phyloP scores from a whole-genome alignment of 1,139 yeast genomes.

The Candida smagusa region DNA sequence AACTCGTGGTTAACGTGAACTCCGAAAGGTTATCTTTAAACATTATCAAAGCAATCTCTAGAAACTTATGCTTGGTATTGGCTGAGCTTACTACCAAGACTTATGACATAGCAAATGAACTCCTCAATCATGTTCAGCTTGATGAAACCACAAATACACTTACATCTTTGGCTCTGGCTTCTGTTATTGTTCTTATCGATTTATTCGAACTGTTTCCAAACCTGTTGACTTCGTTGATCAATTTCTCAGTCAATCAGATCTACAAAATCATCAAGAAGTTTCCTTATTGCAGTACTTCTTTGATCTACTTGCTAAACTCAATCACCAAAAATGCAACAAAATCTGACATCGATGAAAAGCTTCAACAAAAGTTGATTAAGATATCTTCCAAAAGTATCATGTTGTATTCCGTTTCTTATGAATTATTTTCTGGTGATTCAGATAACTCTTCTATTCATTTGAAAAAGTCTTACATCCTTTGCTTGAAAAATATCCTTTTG shows the following conservation, averaged over 20 bases:
- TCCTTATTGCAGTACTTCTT: conserved; percentile 25
- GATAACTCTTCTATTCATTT: conserved; percentile 21
- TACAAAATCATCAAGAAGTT: conserved; percentile 40
- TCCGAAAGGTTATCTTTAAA: conserved; percentile 19
- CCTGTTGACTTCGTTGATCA: conserved; percentile 35
- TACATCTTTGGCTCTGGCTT: conserved; percentile 20
- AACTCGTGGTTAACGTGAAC: conserved; percentile 10
- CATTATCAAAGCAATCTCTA: conserved; percentile 29
- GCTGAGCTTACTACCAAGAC: conserved; percentile 33
- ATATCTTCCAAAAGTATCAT: conserved; percentile 28
- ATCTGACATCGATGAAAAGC: conserved; percentile 41
- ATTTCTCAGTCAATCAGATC: conserved; percentile 33
- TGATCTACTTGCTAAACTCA: conserved; percentile 32
- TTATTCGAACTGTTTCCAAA: conserved; percentile 38
- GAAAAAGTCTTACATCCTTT: conserved; percentile 34
- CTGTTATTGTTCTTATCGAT: conserved; percentile 35
- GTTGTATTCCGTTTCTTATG: conserved; percentile 16
- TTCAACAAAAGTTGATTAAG: conserved; percentile 36
- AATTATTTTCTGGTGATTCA: conserved; percentile 13
- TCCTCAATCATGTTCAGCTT: conserved; percentile 27
- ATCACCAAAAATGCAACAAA: conserved; percentile 38
- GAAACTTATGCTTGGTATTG: conserved; percentile 27
- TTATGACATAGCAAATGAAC: conserved; percentile 38
- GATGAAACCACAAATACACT: conserved; percentile 14
- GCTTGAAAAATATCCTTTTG: conserved; percentile 31